Percentiles rank a stretch among this genome's conserved stretches.
These are phyloP conservation scores for Penicillium canescens DNA, from an alignment of 495 filamentous ascomycete species.

Conservation along the genomic window DNA sequence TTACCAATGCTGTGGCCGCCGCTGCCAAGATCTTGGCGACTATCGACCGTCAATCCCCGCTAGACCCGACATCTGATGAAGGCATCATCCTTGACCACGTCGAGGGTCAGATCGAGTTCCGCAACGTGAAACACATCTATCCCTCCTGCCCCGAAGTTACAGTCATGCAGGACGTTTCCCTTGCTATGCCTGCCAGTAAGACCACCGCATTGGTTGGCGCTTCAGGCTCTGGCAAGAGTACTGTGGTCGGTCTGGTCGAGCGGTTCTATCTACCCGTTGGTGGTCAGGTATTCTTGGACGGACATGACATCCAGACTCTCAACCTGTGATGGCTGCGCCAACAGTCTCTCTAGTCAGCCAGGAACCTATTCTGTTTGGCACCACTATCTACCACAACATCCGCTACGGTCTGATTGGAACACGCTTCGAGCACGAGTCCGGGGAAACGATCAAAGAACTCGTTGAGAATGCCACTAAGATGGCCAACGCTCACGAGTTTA, in stretches of 20 bases:
- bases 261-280: slow-evolving; percentile 87
- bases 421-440: slow-evolving; percentile 56
- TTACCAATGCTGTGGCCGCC: slow-evolving; percentile 78
- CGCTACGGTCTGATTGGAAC: slow-evolving; percentile 53
- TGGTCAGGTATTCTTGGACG: slow-evolving; percentile 78
- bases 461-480: slow-evolving; percentile 76
- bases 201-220: slow-evolving; percentile 83
- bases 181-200: slow-evolving; percentile 82
- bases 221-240: slow-evolving; percentile 87
- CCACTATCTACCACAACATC: slow-evolving; percentile 85
- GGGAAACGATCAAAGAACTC: slow-evolving; percentile 62
- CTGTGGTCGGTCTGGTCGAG: slow-evolving; percentile 86
- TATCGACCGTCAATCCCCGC: slow-evolving; percentile 83
- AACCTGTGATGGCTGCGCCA: slow-evolving; percentile 90
- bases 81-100: slow-evolving; percentile 71
- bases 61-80: slow-evolving; percentile 73
- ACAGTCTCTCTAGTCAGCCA: slow-evolving; percentile 84
- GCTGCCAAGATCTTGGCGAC: slow-evolving; percentile 88
- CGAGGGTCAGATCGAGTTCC: slow-evolving; percentile 78
- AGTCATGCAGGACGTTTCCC: slow-evolving; percentile 78
- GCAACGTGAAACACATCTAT: slow-evolving; percentile 87
- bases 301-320: slow-evolving; percentile 72
- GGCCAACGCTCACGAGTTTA: slow-evolving; percentile 89
- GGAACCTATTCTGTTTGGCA: slow-evolving; percentile 71
- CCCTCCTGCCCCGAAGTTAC: slow-evolving; percentile 87